These are phyloP conservation scores for Jasminum sambac DNA, from an alignment of 257 asterid species.

Conservation along the genomic window DNA sequence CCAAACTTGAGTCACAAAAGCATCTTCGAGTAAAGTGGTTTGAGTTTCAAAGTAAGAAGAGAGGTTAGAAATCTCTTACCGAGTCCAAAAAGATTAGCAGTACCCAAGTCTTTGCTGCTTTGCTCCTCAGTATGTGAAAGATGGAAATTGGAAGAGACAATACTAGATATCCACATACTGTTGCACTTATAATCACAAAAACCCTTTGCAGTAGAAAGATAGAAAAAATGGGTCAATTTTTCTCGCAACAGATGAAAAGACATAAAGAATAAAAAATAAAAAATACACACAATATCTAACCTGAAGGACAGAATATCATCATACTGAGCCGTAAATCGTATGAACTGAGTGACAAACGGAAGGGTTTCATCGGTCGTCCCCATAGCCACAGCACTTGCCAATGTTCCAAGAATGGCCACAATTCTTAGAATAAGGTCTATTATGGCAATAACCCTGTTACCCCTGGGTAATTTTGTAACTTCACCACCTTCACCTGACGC, in stretches of 20 bases:
- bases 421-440: constrained; percentile 55
- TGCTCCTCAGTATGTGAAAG: constrained; percentile 51
- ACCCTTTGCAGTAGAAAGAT: constrained; percentile 43
- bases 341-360: constrained; percentile 51
- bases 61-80: constrained; percentile 33
- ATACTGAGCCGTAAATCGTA: constrained; percentile 51
- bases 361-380: constrained; percentile 43
- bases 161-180: constrained; percentile 61
- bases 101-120: constrained; percentile 34
- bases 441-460: constrained; percentile 49
- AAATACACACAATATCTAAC: constrained; percentile 36
- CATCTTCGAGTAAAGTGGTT: background rate
- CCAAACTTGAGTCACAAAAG: background rate
- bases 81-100: constrained; percentile 45
- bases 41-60: background rate
- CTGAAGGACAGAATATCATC: constrained; percentile 63
- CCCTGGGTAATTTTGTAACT: constrained; percentile 16
- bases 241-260: background rate
- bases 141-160: constrained; percentile 68
- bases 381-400: constrained; percentile 73
- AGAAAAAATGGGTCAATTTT: background rate
- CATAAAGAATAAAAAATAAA: constrained; percentile 3
- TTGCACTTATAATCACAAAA: constrained; percentile 69
- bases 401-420: constrained; percentile 44
- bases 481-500: constrained; percentile 33